Evolutionary conservation across 805 yeast genomes (phyloP), one percentile per base, ranked within the genome.

Genomic region (Cyberlindnera misumaiensis): DNA sequence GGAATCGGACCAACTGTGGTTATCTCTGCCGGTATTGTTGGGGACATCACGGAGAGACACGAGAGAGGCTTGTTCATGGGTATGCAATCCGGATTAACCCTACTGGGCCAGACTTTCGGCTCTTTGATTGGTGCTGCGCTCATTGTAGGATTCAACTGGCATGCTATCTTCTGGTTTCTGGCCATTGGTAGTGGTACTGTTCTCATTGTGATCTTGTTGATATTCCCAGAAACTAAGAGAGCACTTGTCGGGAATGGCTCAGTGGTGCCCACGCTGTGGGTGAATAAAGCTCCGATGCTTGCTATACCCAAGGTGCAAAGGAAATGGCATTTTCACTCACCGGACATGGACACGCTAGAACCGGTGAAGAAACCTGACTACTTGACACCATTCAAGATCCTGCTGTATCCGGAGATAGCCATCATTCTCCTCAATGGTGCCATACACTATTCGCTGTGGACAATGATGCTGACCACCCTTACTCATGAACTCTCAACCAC

Each of bases 1-100:
- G 87, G 84, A 11, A 79, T 80, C 5, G 79, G 93, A 0, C 87
- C 95, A 0, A 72, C 85, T 2, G 72, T 86, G 17, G 78, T 94
- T 2, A 70, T 86, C 3, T 68, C 72, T 28, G 68, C 80, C 2
- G 93, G 93, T 1, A 69, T 80, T 0, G 73, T 83, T 39, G 90
- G 88, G 9, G 96, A 87, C 60, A 62, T 80, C 17, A 76, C 87
- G 3, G 70, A 78, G 0, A 64, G 80, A 18, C 68, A 65, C 9
- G 77, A 78, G 41, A 68, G 96, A 48, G 96, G 95, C 12, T 72
- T 77, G 2, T 72, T 73, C 46, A 76, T 80, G 31, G 93, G 94
- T 0, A 49, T 79, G 13, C 73, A 76, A 1, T 55, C 75, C 13
- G 90, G 94, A 0, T 63, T 79, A 31, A 75, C 80, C 13, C 67